These are phyloP conservation scores for Candida sphagnicola DNA, from an alignment of 805 yeast genomes.

Conservation along the genomic window DNA sequence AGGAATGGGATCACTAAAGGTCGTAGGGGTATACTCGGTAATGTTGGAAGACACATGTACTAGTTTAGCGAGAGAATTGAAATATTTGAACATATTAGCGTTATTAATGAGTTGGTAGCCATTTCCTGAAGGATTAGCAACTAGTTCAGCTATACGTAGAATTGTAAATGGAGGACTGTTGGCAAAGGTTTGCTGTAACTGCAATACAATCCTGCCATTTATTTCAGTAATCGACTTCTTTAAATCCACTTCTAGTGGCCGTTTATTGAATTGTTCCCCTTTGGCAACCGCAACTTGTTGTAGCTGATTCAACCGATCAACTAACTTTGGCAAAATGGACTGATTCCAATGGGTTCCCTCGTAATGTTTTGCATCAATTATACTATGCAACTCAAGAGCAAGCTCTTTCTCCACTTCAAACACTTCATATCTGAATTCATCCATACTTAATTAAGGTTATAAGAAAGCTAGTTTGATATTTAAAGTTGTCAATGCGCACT, in stretches of 20 bases:
- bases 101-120: slow-evolving; percentile 28
- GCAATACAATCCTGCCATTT: slow-evolving; percentile 28
- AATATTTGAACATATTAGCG: slow-evolving; percentile 36
- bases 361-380: slow-evolving; percentile 1
- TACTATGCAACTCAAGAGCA: not conserved
- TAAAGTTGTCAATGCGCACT: not conserved
- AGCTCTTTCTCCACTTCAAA: not conserved
- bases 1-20: slow-evolving; percentile 5
- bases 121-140: slow-evolving; percentile 34
- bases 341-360: slow-evolving; percentile 8
- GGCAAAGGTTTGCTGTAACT: slow-evolving; percentile 21
- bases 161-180: slow-evolving; percentile 46
- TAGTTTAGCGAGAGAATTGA: slow-evolving; percentile 37
- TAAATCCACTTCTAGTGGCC: slow-evolving; percentile 9
- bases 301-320: slow-evolving; percentile 7
- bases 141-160: slow-evolving; percentile 43
- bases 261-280: slow-evolving; percentile 8
- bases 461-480: not conserved
- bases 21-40: slow-evolving; percentile 19
- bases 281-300: slow-evolving; percentile 5
- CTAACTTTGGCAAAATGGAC: slow-evolving; percentile 9
- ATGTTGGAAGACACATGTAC: slow-evolving; percentile 26
- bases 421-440: not conserved
- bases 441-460: not conserved
- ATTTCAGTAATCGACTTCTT: slow-evolving; percentile 1